Evolutionary conservation across 768 basidiomycete species (phyloP), one percentile per base, ranked within the genome.

Genomic region (Megacollybia marginata): DNA sequence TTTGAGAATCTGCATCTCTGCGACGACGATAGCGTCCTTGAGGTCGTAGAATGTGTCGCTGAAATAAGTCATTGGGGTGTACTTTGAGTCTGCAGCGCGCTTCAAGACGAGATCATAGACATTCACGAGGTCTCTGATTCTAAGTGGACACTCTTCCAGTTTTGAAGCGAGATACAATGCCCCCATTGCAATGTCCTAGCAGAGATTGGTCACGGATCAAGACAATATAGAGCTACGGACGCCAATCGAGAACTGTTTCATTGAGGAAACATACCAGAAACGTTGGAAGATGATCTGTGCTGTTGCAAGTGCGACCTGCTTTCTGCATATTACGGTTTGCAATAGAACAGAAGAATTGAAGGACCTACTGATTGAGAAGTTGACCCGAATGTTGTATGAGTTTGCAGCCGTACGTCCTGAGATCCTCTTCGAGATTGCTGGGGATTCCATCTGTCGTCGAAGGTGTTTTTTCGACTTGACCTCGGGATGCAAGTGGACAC

Each of bases 1-100:
- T 66, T 99, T 99, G 55, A 99, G 75, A 18, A 98, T 79, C 63
- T 99, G 96, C 92, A 98, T 98, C 67, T 99, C 96, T 2, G 88
- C 83, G 12, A 94, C 86, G 18, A 97, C 92, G 45, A 97, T 72
- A 7, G 88, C 85, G 61, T 99, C 96, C 62, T 95, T 97, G 65
- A 92, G 75, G 54, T 94, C 90, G 70, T 97, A 97, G 60, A 95
- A 98, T 2, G 82, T 84, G 58, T 76, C 78, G 12, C 88, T 83
- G 63, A 90, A 93, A 67, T 92, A 94, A 15, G 87, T 83, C 89
- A 92, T 94, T 11, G 91, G 85, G 2, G 75, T 67, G 65, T 93
- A 92, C 58, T 75, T 75, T 69, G 88, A 82, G 11, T 68, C 61
- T 18, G 60, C 65, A 15, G 79, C 78, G 34, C 87, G 83, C 58